A percentile compares a stretch with the other conserved stretches of the same genome.
Evolutionary conservation across 495 filamentous ascomycete genomes (phyloP).

Genomic region (Penicillium robsamsonii): DNA sequence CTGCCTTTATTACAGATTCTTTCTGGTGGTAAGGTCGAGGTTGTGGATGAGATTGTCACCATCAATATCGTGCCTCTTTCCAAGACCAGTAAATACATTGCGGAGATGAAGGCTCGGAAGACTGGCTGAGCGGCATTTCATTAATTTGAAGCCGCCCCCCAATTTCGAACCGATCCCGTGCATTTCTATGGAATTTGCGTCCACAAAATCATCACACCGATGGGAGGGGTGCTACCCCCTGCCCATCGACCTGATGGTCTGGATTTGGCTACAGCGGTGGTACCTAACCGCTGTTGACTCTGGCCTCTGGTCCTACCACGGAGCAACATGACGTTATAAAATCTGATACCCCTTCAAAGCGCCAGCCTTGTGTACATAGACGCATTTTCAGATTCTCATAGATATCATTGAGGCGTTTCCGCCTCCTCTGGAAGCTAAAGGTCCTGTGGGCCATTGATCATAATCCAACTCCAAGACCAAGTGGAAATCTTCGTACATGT

Average conservation of each 20-base stretch:
- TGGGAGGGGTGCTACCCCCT: neutral
- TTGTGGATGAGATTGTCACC: slow-evolving; percentile 81
- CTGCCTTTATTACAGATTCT: slow-evolving; percentile 71
- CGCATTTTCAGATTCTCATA: slow-evolving; percentile 6
- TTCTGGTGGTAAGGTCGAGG: slow-evolving; percentile 72
- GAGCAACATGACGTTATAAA: slow-evolving; percentile 1
- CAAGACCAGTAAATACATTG: slow-evolving; percentile 69
- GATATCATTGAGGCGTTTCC: slow-evolving; percentile 7
- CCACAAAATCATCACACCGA: neutral
- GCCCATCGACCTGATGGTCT: neutral
- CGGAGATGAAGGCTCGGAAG: slow-evolving; percentile 75
- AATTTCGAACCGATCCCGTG: neutral
- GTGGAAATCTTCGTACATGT: neutral
- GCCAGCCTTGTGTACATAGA: slow-evolving; percentile 13
- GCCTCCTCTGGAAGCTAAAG: neutral
- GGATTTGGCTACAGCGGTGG: neutral
- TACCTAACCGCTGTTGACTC: neutral
- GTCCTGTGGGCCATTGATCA: neutral
- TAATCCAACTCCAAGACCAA: neutral
- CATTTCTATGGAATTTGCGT: neutral
- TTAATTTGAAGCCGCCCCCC: neutral
- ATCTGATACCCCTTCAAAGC: slow-evolving; percentile 14
- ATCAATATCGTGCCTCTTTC: slow-evolving; percentile 74
- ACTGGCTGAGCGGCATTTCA: slow-evolving; percentile 15
- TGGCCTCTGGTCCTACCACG: neutral